A percentile compares a stretch with the other conserved stretches of the same genome.
These are phyloP conservation scores for Tardiomyces depauwii DNA, from an alignment of 1,139 yeast species.

Conservation along the genomic window DNA sequence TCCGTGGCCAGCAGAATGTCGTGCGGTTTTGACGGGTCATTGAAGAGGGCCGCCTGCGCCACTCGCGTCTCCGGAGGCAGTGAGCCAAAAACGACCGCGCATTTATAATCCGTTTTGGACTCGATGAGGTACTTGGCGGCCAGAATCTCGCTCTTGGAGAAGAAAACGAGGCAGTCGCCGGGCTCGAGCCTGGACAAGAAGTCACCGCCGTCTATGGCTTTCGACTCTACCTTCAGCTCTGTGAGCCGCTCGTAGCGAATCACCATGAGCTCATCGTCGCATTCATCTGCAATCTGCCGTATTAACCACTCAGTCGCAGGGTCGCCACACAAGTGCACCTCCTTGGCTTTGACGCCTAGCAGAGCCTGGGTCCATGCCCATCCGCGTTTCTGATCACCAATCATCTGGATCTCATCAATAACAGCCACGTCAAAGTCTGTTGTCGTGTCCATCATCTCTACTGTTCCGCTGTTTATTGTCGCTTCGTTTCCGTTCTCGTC, in stretches of 20 bases:
- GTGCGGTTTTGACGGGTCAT: conserved; percentile 47
- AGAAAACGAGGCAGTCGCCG: conserved; percentile 89
- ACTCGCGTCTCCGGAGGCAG: conserved; percentile 92
- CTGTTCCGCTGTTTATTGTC: conserved; percentile 73
- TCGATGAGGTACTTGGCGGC: conserved; percentile 59
- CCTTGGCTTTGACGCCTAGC: conserved; percentile 76
- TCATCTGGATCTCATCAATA: conserved; percentile 94
- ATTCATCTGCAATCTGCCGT: conserved; percentile 41
- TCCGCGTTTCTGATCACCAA: conserved; percentile 69
- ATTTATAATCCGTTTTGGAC: conserved; percentile 45
- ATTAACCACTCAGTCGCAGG: conserved; percentile 65
- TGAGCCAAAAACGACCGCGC: conserved; percentile 91
- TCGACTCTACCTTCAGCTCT: conserved; percentile 44
- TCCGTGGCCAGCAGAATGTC: conserved; percentile 88
- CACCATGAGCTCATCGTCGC: conserved; percentile 72
- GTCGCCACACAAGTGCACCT: conserved; percentile 90
- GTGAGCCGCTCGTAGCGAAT: conserved; percentile 68
- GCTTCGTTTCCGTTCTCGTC: conserved; percentile 58
- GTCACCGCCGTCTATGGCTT: conserved; percentile 20
- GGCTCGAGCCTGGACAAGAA: conserved; percentile 28
- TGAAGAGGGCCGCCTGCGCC: conserved; percentile 70
- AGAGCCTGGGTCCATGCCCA: conserved; percentile 94
- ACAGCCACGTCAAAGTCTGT: conserved; percentile 75
- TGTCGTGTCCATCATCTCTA: conserved; percentile 76
- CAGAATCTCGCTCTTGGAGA: conserved; percentile 62